Conservation (phyloP, 1,284 basidiomycete species). For the Tilletia indica region DNA sequence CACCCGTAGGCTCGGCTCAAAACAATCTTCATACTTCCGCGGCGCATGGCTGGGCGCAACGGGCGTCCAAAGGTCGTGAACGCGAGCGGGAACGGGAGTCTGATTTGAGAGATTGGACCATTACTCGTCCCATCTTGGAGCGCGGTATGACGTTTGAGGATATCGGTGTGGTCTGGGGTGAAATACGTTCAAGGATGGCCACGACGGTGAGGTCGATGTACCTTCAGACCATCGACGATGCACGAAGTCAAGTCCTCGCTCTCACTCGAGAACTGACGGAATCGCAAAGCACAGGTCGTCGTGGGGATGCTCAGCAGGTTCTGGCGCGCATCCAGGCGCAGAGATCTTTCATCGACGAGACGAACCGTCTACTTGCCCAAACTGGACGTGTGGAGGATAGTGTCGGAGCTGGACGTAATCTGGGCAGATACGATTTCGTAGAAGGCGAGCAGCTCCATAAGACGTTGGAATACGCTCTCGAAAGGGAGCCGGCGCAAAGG, state of each 20-base stretch:
- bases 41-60: slow-evolving; percentile 13
- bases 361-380: not conserved
- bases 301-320: not conserved
- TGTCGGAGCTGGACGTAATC: not conserved
- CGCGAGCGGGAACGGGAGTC: slow-evolving; percentile 7
- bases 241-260: slow-evolving; percentile 18
- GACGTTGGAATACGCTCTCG: not conserved
- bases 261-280: slow-evolving; percentile 26
- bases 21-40: not conserved
- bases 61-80: slow-evolving; percentile 9
- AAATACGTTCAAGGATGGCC: not conserved
- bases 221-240: not conserved
- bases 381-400: not conserved
- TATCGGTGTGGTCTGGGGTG: not conserved
- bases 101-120: slow-evolving; percentile 8
- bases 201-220: not conserved
- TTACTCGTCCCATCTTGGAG: slow-evolving; percentile 5
- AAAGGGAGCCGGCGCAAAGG: not conserved
- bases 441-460: not conserved
- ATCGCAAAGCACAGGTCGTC: slow-evolving; percentile 17
- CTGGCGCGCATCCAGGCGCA: not conserved
- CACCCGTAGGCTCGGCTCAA: not conserved
- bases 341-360: not conserved
- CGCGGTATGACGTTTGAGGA: not conserved
- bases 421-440: not conserved